A percentile compares a stretch with the other conserved stretches of the same genome.
Evolutionary conservation across 2,329 filamentous ascomycete genomes (phyloP).

Genomic region (Acrocalymma vagum): DNA sequence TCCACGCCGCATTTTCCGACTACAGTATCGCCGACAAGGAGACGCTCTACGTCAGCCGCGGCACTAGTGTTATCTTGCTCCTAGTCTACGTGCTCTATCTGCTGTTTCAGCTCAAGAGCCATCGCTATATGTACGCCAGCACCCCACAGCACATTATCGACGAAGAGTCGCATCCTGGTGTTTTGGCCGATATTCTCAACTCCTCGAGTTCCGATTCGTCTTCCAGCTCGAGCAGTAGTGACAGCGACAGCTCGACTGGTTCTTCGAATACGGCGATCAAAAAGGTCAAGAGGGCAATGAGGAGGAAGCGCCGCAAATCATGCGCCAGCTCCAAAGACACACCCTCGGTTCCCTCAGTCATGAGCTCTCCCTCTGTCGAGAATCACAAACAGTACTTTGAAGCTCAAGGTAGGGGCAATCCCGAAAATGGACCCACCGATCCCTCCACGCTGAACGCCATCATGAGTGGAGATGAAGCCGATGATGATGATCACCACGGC

Average conservation of each 20-base stretch:
- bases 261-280: slow-evolving; percentile 76
- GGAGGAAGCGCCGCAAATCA: slow-evolving; percentile 78
- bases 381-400: slow-evolving; percentile 49
- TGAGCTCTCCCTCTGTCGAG: slow-evolving; percentile 55
- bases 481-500: slow-evolving; percentile 54
- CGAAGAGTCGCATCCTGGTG: slow-evolving; percentile 86
- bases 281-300: slow-evolving; percentile 79
- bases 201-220: slow-evolving; percentile 67
- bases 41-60: slow-evolving; percentile 85
- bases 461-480: slow-evolving; percentile 63
- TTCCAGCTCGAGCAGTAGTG: slow-evolving; percentile 53
- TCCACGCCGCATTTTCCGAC: slow-evolving; percentile 84
- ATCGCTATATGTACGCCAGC: slow-evolving; percentile 89
- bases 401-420: slow-evolving; percentile 31
- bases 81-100: slow-evolving; percentile 86
- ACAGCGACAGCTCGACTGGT: slow-evolving; percentile 73
- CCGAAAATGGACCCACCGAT: slow-evolving; percentile 25
- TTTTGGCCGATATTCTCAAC: slow-evolving; percentile 83
- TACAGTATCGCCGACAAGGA: slow-evolving; percentile 68
- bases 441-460: slow-evolving; percentile 50
- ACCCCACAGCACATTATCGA: slow-evolving; percentile 93
- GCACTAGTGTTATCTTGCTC: slow-evolving; percentile 85
- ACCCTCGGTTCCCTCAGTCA: slow-evolving; percentile 53
- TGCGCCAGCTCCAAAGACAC: slow-evolving; percentile 75
- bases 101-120: slow-evolving; percentile 89